phyloP scores from a whole-genome alignment of 176 grass and related monocot genomes.

The Paspalum notatum region DNA sequence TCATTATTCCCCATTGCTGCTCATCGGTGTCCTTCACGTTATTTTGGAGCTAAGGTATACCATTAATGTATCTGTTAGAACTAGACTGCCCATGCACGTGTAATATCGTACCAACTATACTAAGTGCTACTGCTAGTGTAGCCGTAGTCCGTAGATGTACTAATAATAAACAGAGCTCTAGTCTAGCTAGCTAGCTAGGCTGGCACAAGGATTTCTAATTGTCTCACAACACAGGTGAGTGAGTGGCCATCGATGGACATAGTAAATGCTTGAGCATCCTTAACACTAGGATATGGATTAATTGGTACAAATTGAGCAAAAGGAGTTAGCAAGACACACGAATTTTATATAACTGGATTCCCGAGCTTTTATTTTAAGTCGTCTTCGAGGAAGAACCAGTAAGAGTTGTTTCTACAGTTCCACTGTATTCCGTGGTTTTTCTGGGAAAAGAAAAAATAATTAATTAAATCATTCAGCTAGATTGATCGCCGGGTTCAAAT shows the following conservation, averaged over 20 bases:
- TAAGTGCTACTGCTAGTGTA: background rate
- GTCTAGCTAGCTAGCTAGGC: background rate
- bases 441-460: no score
- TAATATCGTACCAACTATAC: background rate
- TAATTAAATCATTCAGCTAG: no score
- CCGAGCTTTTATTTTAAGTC: background rate
- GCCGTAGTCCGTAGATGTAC: no score
- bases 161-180: background rate
- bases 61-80: no score
- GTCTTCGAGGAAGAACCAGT: background rate
- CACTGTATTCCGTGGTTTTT: no score
- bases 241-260: background rate
- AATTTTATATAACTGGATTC: background rate
- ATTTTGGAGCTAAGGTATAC: no score
- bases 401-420: no score
- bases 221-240: background rate
- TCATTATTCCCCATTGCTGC: background rate
- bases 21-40: no score
- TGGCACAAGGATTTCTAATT: background rate
- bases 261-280: background rate
- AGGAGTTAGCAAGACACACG: background rate
- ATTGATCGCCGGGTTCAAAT: no score
- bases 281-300: background rate
- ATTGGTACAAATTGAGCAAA: background rate
- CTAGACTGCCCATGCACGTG: background rate